Evolutionary conservation across 345 rosid species (phyloP).

Genomic region (Arabidopsis arenosa): DNA sequence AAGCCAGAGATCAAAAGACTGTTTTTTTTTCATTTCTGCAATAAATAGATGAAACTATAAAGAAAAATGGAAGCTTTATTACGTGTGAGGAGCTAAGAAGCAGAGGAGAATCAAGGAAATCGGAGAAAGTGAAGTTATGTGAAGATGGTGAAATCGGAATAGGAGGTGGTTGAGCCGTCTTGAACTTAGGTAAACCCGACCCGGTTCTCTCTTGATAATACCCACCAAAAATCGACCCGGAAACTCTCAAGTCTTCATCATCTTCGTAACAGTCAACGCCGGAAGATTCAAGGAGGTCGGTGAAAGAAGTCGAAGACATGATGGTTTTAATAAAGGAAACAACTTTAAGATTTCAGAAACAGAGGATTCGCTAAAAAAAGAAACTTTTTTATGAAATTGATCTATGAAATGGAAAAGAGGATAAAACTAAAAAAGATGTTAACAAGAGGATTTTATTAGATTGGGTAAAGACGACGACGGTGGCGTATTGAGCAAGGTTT

Average conservation of each 20-base stretch:
- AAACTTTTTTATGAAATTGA: conserved; percentile 36
- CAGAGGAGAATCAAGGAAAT: conserved; percentile 86
- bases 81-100: conserved; percentile 70
- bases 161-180: conserved; percentile 79
- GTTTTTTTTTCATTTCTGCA: neutral
- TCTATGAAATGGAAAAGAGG: conserved; percentile 28
- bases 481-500: conserved; percentile 48
- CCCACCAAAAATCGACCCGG: conserved; percentile 51
- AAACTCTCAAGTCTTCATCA: conserved; percentile 42
- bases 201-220: conserved; percentile 56
- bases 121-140: conserved; percentile 73
- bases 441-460: conserved; percentile 17
- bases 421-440: conserved; percentile 29
- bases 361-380: conserved; percentile 5
- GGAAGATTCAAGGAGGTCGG: conserved; percentile 58
- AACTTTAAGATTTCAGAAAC: conserved; percentile 21
- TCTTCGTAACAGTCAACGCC: conserved; percentile 46
- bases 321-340: conserved; percentile 35
- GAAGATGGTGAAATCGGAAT: conserved; percentile 82
- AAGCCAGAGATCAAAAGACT: neutral
- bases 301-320: conserved; percentile 54
- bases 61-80: conserved; percentile 56
- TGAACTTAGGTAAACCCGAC: conserved; percentile 87
- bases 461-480: conserved; percentile 41
- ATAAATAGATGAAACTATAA: neutral